Conservation (phyloP, 306 rosid genomes). For the Pterocarpus macrocarpus region DNA sequence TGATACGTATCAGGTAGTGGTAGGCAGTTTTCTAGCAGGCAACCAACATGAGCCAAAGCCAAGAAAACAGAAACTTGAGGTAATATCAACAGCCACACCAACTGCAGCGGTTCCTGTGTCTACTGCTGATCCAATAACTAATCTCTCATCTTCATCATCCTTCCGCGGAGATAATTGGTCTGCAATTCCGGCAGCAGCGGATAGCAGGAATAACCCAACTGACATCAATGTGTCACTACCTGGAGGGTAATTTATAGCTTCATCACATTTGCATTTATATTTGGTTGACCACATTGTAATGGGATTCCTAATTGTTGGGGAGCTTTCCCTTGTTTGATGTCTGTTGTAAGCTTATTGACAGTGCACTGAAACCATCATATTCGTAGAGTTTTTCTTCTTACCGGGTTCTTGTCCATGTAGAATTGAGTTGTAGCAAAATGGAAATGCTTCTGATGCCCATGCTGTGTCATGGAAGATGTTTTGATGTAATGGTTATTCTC, state of each 20-base stretch:
- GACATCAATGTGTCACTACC: conserved; percentile 81
- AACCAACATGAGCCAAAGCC: conserved; percentile 88
- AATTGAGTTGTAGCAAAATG: conserved; percentile 54
- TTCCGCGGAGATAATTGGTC: conserved; percentile 82
- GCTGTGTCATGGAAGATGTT: conserved; percentile 58
- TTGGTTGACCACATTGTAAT: conserved; percentile 55
- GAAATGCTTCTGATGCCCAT: conserved; percentile 47
- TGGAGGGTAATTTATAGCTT: conserved; percentile 56
- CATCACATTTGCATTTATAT: conserved; percentile 36
- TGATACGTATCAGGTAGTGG: conserved; percentile 70
- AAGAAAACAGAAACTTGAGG: conserved; percentile 82
- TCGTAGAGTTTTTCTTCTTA: conserved; percentile 27
- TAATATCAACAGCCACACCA: conserved; percentile 54
- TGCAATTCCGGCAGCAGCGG: conserved; percentile 53
- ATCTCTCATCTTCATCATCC: conserved; percentile 60
- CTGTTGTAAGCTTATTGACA: conserved; percentile 56
- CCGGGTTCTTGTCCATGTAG: conserved; percentile 43
- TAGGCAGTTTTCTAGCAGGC: conserved; percentile 95
- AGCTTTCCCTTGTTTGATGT: conserved; percentile 52
- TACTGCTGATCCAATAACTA: conserved; percentile 68
- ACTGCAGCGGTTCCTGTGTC: conserved; percentile 71
- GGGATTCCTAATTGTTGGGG: conserved; percentile 43
- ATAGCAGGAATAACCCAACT: conserved; percentile 66
- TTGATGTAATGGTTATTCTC: conserved; percentile 58
- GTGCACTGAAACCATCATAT: conserved; percentile 39